Evolutionary conservation across 2,329 filamentous ascomycete species (phyloP).

Genomic region (Alternaria sp.): DNA sequence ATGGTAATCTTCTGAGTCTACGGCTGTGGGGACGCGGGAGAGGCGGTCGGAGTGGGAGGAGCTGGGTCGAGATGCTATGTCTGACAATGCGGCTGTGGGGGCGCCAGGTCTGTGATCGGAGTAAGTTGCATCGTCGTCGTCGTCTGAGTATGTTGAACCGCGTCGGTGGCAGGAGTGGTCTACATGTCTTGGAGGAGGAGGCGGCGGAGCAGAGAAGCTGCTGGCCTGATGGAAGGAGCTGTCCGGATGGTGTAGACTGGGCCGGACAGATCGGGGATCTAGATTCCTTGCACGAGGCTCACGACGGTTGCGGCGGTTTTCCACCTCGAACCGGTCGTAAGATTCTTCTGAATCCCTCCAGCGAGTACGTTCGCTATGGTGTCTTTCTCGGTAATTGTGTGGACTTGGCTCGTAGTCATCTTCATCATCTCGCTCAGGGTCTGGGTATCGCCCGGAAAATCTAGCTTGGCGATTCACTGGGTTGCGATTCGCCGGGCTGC

Average conservation of each 20-base stretch:
- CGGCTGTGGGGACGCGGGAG: neutral
- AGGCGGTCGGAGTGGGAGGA: neutral
- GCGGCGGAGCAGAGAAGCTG: neutral
- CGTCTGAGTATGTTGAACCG: neutral
- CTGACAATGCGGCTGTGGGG: neutral
- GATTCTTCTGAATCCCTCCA: neutral
- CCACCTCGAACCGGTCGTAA: neutral
- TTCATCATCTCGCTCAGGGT: neutral
- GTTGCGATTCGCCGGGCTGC: neutral
- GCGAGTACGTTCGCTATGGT: neutral
- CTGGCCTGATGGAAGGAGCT: neutral
- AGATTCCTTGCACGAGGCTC: neutral
- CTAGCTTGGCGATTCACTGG: neutral
- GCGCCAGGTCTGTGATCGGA: neutral
- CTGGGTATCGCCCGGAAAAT: neutral
- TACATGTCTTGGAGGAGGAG: neutral
- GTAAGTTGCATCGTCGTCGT: neutral
- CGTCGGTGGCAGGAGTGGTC: neutral
- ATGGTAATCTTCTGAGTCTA: neutral
- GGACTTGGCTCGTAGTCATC: neutral
- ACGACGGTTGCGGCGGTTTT: neutral
- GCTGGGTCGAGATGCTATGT: conserved; percentile 5
- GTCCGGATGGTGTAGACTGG: neutral
- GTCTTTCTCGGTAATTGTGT: neutral
- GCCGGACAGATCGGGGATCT: neutral